phyloP scores from a whole-genome alignment of 495 filamentous ascomycete genomes.

The Tuber aestivum region DNA sequence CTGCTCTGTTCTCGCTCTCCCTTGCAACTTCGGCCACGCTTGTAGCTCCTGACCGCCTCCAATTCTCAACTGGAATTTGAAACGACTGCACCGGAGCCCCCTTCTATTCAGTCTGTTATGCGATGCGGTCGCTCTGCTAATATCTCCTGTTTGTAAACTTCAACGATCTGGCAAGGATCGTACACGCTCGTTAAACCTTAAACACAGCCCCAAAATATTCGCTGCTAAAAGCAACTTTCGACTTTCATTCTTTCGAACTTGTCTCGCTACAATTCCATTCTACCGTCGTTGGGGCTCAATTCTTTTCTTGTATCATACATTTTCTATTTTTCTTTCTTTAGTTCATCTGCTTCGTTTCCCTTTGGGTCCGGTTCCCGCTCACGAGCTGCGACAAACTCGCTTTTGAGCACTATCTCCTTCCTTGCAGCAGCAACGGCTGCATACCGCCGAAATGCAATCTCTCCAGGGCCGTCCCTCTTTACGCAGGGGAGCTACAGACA shows the following conservation, averaged over 20 bases:
- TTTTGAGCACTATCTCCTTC: neutral
- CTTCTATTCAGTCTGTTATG: slow-evolving; percentile 2
- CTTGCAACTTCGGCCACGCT: slow-evolving; percentile 10
- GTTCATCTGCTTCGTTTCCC: neutral
- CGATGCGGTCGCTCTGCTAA: slow-evolving; percentile 20
- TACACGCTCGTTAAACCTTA: slow-evolving; percentile 2
- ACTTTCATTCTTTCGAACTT: neutral
- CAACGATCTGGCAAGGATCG: neutral
- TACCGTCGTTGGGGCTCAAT: neutral
- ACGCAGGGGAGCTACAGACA: neutral
- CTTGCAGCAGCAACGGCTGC: neutral
- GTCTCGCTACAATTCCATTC: neutral
- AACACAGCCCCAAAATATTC: neutral
- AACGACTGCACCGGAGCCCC: neutral
- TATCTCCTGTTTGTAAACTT: slow-evolving; percentile 16
- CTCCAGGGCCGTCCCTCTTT: neutral
- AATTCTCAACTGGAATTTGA: neutral
- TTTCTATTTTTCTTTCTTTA: neutral
- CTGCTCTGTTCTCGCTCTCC: slow-evolving; percentile 25
- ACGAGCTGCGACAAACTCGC: neutral
- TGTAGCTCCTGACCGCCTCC: slow-evolving; percentile 14
- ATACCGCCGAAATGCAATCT: neutral
- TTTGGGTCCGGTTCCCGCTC: neutral
- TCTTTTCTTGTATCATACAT: slow-evolving; percentile 5
- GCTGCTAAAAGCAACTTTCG: neutral